Base-by-base conservation (phyloP, 2,329 filamentous ascomycete species). In the Trichoderma sp. region DNA sequence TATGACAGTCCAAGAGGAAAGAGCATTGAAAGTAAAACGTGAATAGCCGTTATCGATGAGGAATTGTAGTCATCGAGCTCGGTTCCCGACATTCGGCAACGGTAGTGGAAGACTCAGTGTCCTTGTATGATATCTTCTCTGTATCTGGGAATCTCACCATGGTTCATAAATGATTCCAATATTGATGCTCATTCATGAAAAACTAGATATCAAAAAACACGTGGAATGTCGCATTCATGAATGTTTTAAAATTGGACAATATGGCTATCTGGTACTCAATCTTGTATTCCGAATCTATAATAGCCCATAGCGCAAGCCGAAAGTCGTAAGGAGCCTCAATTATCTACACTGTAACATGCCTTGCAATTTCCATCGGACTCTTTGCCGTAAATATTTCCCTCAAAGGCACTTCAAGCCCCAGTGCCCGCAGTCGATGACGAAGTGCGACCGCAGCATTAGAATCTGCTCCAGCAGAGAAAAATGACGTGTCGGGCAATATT, bases 381-480 rank as follows among this genome's bases (percentile, higher is more conserved):
- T 30, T 64, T 2, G 61, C 36, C 4, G 11, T 64, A 12, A 64
- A 64, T 32, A 64, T 47, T 0, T 26, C 36, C n/a, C 61, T 51
- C 32, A 51, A 51, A n/a, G 61, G 6, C 18, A 64, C 34, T 2
- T 63, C 34, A 24, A 64, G 26, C 7, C 64, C 70, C 4, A 69
- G 12, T 24, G 12, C 21, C 28, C 28, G 56, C 11, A 72, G 28
- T 24, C 63, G 62, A 62, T 72, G 70, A n/a, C 70, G 26, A 32
- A 72, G 56, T 12, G 30, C 18, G 11, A 63, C n/a, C 3, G 67
- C 70, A 4, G 39, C 70, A 15, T 53, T 28, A 12, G 70, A 72
- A 69, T 72, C 56, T 4, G 70, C 70, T 18, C 70, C 70, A 47
- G 28, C 36, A 15, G 64, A 69, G 24, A 72, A 72, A 65, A 72